These are phyloP conservation scores for Oxyria digyna DNA, from an alignment of 148 eudicot species.

Conservation along the genomic window DNA sequence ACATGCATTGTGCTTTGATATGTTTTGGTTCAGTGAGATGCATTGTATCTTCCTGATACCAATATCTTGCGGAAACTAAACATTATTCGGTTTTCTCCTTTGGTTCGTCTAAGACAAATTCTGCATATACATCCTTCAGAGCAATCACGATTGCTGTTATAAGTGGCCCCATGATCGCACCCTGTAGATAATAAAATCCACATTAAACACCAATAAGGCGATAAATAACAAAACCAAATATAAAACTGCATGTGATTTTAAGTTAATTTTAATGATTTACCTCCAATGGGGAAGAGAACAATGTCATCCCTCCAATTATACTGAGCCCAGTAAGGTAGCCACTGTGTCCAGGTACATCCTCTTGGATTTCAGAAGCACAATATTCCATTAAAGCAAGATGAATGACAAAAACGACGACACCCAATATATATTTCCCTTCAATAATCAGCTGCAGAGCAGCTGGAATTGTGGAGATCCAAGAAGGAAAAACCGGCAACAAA, in stretches of 20 bases:
- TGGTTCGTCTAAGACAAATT: slow-evolving; percentile 67
- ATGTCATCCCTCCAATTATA: slow-evolving; percentile 90
- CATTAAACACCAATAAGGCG: background rate
- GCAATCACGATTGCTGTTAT: slow-evolving; percentile 86
- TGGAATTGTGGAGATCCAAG: slow-evolving; percentile 67
- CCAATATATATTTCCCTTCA: slow-evolving; percentile 62
- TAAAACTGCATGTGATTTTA: background rate
- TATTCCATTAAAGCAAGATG: slow-evolving; percentile 74
- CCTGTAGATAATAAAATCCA: slow-evolving; percentile 19
- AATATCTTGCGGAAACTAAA: background rate
- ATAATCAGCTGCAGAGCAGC: slow-evolving; percentile 60
- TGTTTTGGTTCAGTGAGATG: too few species aligned
- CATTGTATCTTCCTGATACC: too few species aligned
- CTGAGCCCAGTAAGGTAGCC: slow-evolving; percentile 87
- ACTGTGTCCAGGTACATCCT: slow-evolving; percentile 75
- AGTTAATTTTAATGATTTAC: slow-evolving; percentile 12
- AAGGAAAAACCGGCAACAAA: slow-evolving; percentile 69
- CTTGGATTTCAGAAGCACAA: slow-evolving; percentile 56
- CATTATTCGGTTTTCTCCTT: slow-evolving; percentile 20
- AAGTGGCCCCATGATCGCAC: slow-evolving; percentile 95
- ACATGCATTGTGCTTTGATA: background rate
- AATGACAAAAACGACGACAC: slow-evolving; percentile 36
- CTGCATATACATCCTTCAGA: slow-evolving; percentile 68
- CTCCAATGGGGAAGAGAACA: slow-evolving; percentile 75
- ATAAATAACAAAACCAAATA: background rate